Percentiles rank a stretch among this genome's conserved stretches.
These are phyloP conservation scores for Moricandia arvensis DNA, from an alignment of 345 rosid species.

Conservation along the genomic window DNA sequence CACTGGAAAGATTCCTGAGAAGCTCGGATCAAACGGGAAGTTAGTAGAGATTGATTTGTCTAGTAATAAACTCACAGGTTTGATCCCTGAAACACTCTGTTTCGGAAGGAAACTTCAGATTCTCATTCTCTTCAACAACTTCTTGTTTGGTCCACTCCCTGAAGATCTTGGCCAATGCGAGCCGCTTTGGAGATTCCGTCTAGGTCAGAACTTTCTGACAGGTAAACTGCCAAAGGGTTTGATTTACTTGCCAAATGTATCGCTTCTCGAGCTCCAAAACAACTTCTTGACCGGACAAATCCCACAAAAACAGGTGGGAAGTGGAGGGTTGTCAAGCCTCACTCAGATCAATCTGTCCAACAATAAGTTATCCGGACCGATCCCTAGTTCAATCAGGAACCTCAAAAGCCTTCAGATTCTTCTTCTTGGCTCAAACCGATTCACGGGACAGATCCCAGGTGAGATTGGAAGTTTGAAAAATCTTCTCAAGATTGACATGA, in stretches of 20 bases:
- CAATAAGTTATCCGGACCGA: conserved; percentile 62
- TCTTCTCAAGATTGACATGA: conserved; percentile 61
- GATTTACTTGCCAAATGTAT: conserved; percentile 62
- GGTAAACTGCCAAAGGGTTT: conserved; percentile 70
- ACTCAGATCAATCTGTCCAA: conserved; percentile 69
- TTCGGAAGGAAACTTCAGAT: conserved; percentile 50
- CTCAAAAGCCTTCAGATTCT: conserved; percentile 70
- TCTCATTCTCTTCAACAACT: conserved; percentile 76
- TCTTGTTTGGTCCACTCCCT: conserved; percentile 80
- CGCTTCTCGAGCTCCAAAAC: conserved; percentile 70
- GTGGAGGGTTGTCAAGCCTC: conserved; percentile 36
- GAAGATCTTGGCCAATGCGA: conserved; percentile 65
- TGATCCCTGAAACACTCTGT: conserved; percentile 56
- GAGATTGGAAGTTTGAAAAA: conserved; percentile 56
- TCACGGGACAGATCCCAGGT: conserved; percentile 64
- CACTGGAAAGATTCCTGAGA: conserved; percentile 72
- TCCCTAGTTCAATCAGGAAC: conserved; percentile 65
- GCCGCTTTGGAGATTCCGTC: conserved; percentile 62
- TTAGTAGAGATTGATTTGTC: conserved; percentile 74
- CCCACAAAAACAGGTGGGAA: conserved; percentile 38
- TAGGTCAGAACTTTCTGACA: conserved; percentile 76
- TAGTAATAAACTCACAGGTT: conserved; percentile 83
- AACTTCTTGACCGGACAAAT: conserved; percentile 61
- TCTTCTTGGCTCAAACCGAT: conserved; percentile 56
- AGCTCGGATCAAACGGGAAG: conserved; percentile 71